These are phyloP conservation scores for Ormosia semicastrata DNA, from an alignment of 306 rosid genomes.

Conservation along the genomic window DNA sequence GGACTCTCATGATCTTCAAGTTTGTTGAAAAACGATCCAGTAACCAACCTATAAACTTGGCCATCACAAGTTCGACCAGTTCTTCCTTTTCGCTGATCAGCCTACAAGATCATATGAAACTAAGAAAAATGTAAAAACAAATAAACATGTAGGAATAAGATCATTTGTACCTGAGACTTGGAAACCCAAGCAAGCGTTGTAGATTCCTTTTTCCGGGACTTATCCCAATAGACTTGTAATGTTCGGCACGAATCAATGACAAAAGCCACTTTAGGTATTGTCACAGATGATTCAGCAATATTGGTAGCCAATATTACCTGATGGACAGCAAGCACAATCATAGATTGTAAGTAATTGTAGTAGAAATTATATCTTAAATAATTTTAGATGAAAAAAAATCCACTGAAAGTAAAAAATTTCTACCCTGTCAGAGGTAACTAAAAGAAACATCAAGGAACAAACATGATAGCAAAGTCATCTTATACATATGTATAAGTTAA, in stretches of 20 bases:
- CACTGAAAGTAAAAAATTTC: not conserved
- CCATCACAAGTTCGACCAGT: conserved; percentile 99
- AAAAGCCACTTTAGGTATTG: conserved; percentile 88
- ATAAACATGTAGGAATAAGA: conserved; percentile 25
- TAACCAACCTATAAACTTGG: conserved; percentile 72
- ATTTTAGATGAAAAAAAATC: not conserved
- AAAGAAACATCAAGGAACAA: conserved; percentile 3
- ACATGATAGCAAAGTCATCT: conserved; percentile 5
- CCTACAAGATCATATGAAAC: conserved; percentile 47
- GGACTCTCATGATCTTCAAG: conserved; percentile 70
- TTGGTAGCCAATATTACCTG: conserved; percentile 94
- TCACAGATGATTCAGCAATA: conserved; percentile 93
- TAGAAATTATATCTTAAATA: not conserved
- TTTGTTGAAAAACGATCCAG: conserved; percentile 57
- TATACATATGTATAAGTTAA: not conserved
- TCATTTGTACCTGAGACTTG: conserved; percentile 74
- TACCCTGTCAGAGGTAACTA: not conserved
- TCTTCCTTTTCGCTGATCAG: conserved; percentile 87
- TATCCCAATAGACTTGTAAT: conserved; percentile 80
- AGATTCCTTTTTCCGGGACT: conserved; percentile 50
- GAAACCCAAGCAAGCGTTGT: conserved; percentile 83
- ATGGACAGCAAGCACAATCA: conserved; percentile 4
- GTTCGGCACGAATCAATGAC: conserved; percentile 92
- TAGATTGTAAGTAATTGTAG: not conserved
- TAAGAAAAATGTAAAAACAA: conserved; percentile 6